These are phyloP conservation scores for Pichia norvegensis DNA, from an alignment of 1,139 yeast genomes.

Conservation along the genomic window DNA sequence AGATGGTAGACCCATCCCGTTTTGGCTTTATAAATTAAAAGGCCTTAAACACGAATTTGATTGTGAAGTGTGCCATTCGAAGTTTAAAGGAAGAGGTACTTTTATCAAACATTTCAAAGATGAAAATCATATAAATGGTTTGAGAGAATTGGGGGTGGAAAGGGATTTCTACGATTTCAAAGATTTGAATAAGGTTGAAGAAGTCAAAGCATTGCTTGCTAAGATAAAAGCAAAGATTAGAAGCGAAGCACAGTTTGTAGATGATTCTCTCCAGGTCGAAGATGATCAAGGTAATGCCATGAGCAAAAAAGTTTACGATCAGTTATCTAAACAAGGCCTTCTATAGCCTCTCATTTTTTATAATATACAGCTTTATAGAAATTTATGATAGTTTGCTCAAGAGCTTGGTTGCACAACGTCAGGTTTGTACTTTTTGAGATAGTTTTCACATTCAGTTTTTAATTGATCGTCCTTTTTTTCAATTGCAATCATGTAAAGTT, in stretches of 20 bases:
- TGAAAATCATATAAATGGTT: constrained; percentile 63
- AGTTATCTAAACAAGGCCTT: constrained; percentile 73
- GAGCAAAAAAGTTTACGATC: constrained; percentile 74
- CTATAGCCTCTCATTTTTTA: constrained; percentile 7
- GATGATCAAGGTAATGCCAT: constrained; percentile 91
- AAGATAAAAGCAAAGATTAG: constrained; percentile 36
- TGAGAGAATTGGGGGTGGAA: constrained; percentile 64
- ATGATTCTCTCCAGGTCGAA: constrained; percentile 71
- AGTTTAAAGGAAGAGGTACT: constrained; percentile 65
- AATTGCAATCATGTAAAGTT: constrained; percentile 38
- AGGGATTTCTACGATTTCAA: constrained; percentile 40
- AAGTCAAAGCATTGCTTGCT: constrained; percentile 56
- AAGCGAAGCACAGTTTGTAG: constrained; percentile 37
- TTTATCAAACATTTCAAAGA: constrained; percentile 71
- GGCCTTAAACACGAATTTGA: constrained; percentile 67
- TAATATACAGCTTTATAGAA: not conserved
- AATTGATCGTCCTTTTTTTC: constrained; percentile 46
- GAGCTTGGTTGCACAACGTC: not conserved
- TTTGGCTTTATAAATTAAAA: constrained; percentile 84
- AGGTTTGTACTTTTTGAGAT: constrained; percentile 41
- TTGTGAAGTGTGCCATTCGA: constrained; percentile 87
- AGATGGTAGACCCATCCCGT: constrained; percentile 89
- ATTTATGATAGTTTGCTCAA: not conserved
- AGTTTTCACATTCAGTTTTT: constrained; percentile 44
- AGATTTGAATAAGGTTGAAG: constrained; percentile 60